Conservation (phyloP, 2,329 filamentous ascomycete genomes). For the Clarireedia hainanense region DNA sequence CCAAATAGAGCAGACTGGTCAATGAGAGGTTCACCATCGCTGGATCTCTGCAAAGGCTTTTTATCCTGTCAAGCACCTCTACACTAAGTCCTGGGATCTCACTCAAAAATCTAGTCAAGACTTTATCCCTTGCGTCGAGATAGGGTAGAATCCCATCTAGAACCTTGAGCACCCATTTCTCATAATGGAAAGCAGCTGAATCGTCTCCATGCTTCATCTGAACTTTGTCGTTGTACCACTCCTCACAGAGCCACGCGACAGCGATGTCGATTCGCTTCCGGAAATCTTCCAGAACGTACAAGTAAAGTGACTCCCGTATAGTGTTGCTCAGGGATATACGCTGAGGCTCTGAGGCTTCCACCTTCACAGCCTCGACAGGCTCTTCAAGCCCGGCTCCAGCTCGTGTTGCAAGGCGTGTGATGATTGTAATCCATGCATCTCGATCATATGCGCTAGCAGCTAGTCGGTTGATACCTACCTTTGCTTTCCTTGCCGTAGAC, state of each 20-base stretch:
- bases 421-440: constrained; percentile 85
- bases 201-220: constrained; percentile 36
- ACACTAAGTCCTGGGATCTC: constrained; percentile 77
- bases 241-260: constrained; percentile 90
- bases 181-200: constrained; percentile 57
- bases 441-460: constrained; percentile 78
- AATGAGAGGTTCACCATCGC: constrained; percentile 55
- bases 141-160: constrained; percentile 86
- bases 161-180: constrained; percentile 71
- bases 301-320: constrained; percentile 74
- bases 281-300: constrained; percentile 88
- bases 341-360: constrained; percentile 39
- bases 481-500: constrained; percentile 47
- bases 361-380: constrained; percentile 40
- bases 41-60: constrained; percentile 57
- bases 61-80: constrained; percentile 65
- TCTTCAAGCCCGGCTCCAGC: constrained; percentile 64
- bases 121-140: constrained; percentile 82
- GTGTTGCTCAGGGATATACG: constrained; percentile 50
- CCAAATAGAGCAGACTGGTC: constrained; percentile 57
- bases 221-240: constrained; percentile 90
- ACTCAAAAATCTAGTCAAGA: constrained; percentile 82
- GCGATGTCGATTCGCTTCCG: constrained; percentile 81
- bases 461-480: constrained; percentile 72
- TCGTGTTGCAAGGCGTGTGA: constrained; percentile 78